Evolutionary conservation across 2,329 filamentous ascomycete species (phyloP).

Genomic region (Leptographium galeiforme): DNA sequence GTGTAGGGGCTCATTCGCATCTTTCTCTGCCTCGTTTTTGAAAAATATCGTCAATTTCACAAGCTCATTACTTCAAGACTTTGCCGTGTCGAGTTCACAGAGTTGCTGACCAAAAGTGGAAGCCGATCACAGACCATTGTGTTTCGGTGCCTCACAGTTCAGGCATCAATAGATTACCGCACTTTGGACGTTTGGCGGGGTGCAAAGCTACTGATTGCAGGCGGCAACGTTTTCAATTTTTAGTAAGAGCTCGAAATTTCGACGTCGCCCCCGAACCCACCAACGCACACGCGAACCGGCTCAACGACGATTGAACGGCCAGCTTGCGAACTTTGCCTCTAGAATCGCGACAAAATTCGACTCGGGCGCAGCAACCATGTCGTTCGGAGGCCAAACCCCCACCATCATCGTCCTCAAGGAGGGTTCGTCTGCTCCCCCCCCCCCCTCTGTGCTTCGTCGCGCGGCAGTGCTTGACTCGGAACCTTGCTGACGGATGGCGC

Average conservation of each 20-base stretch:
- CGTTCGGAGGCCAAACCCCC: conserved; percentile 92
- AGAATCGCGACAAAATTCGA: background rate
- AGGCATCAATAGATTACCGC: background rate
- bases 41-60: background rate
- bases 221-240: background rate
- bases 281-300: background rate
- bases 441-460: too few relatives aligned
- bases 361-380: conserved; percentile 44
- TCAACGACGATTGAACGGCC: background rate
- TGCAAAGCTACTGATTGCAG: background rate
- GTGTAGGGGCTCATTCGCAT: background rate
- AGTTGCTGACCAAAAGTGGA: too few relatives aligned
- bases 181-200: background rate
- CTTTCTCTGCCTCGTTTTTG: background rate
- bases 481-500: background rate
- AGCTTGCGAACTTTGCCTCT: background rate
- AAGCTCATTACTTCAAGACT: background rate
- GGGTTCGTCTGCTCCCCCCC: conserved; percentile 43
- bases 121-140: too few relatives aligned
- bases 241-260: conserved; percentile 1
- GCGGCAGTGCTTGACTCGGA: too few relatives aligned
- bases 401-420: conserved; percentile 98
- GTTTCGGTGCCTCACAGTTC: background rate
- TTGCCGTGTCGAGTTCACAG: background rate
- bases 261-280: background rate